Evolutionary conservation across 2,329 filamentous ascomycete species (phyloP).

Genomic region (Alternaria tenuissima): DNA sequence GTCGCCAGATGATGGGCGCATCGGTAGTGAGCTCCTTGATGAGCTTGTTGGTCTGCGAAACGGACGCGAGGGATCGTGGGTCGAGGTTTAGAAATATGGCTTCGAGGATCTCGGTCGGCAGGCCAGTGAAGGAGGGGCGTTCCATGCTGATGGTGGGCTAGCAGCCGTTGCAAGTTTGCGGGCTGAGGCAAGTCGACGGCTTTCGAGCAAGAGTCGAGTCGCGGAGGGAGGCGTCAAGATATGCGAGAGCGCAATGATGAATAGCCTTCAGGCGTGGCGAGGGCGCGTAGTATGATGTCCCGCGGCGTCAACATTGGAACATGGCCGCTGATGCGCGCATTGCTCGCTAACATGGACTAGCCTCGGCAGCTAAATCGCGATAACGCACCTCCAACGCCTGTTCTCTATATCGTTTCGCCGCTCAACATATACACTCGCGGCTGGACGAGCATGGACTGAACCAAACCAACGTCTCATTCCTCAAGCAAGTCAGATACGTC

Average conservation of each 20-base stretch:
- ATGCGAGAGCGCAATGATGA: not conserved
- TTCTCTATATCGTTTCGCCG: not conserved
- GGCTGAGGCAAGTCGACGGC: not conserved
- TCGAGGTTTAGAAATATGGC: slow-evolving; percentile 73
- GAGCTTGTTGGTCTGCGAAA: slow-evolving; percentile 69
- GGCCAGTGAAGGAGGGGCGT: slow-evolving; percentile 38
- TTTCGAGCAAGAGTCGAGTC: not conserved
- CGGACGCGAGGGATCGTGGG: slow-evolving; percentile 59
- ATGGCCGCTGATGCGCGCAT: slow-evolving; percentile 23
- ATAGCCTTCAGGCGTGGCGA: slow-evolving; percentile 3
- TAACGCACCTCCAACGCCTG: slow-evolving; percentile 13
- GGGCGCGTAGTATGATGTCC: not conserved
- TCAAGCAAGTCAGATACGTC: not conserved
- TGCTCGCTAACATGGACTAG: slow-evolving; percentile 20
- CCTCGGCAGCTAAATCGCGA: slow-evolving; percentile 23
- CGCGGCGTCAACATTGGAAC: slow-evolving; percentile 20
- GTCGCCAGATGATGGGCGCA: slow-evolving; percentile 80
- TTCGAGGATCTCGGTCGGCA: slow-evolving; percentile 88
- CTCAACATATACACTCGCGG: not conserved
- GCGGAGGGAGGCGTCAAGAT: not conserved
- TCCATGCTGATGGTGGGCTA: slow-evolving; percentile 11
- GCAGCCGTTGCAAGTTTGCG: not conserved
- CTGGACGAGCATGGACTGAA: not conserved
- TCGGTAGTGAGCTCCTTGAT: slow-evolving; percentile 72
- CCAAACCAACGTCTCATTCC: not conserved